phyloP scores from a whole-genome alignment of 306 rosid genomes.

The Acacia acuminata region DNA sequence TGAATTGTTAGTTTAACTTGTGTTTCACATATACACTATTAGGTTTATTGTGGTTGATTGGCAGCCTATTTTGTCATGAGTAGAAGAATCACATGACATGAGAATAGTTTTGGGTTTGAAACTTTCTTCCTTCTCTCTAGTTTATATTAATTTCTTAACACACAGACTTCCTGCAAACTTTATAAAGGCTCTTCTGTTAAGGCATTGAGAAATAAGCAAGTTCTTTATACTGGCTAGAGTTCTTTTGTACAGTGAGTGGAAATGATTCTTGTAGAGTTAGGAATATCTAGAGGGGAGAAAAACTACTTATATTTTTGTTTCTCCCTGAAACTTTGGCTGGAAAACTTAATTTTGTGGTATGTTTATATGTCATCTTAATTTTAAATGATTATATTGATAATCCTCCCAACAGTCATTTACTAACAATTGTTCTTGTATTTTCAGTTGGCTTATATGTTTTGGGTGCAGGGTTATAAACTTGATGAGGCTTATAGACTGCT shows the following conservation, averaged over 20 bases:
- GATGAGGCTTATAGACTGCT: conserved; percentile 60
- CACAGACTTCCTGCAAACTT: not conserved
- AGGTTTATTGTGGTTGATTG: not conserved
- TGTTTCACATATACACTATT: not conserved
- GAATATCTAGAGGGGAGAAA: not conserved
- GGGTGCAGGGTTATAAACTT: conserved; percentile 87
- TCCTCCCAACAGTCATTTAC: conserved; percentile 21
- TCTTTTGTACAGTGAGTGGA: not conserved
- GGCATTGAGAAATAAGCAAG: not conserved
- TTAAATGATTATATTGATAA: conserved; percentile 1
- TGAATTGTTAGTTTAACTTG: not conserved
- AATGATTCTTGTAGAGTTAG: not conserved
- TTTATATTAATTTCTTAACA: not conserved
- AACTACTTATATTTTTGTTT: not conserved
- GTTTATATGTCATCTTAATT: conserved; percentile 4
- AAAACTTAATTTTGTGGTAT: not conserved
- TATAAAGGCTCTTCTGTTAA: not conserved
- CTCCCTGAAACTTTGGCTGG: not conserved
- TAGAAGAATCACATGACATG: not conserved
- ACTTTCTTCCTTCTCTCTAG: not conserved
- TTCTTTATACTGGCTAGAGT: not conserved
- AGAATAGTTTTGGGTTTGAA: not conserved
- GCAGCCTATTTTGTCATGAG: not conserved
- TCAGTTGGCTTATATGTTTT: conserved; percentile 94
- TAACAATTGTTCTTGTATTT: conserved; percentile 42